A percentile compares a stretch with the other conserved stretches of the same genome.
phyloP scores from a whole-genome alignment of 1,284 basidiomycete genomes.

The Microbotryum saponariae region DNA sequence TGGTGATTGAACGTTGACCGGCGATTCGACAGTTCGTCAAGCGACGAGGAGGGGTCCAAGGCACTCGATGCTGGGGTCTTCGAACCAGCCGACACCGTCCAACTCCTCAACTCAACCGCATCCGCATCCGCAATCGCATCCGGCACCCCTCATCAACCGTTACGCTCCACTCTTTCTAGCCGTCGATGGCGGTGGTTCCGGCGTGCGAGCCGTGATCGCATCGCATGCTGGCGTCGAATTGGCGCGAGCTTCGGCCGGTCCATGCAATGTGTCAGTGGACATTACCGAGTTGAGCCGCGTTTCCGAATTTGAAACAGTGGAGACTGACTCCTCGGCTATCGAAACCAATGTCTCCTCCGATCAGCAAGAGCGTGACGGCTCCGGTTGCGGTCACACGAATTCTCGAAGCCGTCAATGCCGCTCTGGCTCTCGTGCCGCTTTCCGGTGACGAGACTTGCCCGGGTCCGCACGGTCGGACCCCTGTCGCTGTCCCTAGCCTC shows the following conservation, averaged over 20 bases:
- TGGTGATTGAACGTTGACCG: too few relatives aligned
- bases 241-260: constrained; percentile 4
- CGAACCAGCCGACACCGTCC: not conserved
- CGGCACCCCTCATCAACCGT: not conserved
- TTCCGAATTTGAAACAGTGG: not conserved
- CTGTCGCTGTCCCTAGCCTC: too few relatives aligned
- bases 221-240: not conserved
- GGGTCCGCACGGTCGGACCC: too few relatives aligned
- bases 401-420: constrained; percentile 7
- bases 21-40: too few relatives aligned
- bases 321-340: too few relatives aligned
- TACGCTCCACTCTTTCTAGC: constrained; percentile 14
- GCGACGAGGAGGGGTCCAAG: too few relatives aligned
- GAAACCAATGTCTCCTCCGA: not conserved
- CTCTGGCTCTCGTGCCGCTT: constrained; percentile 2
- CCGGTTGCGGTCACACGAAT: constrained; percentile 10
- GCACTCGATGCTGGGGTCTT: too few relatives aligned
- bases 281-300: not conserved
- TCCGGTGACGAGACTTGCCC: not conserved
- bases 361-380: constrained; percentile 19
- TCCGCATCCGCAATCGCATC: not conserved
- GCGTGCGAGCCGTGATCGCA: constrained; percentile 11
- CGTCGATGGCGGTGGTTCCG: constrained; percentile 27
- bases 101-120: not conserved
- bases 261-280: constrained; percentile 26